Evolutionary conservation across 345 rosid species (phyloP).

Genomic region (Ceriops zippeliana): DNA sequence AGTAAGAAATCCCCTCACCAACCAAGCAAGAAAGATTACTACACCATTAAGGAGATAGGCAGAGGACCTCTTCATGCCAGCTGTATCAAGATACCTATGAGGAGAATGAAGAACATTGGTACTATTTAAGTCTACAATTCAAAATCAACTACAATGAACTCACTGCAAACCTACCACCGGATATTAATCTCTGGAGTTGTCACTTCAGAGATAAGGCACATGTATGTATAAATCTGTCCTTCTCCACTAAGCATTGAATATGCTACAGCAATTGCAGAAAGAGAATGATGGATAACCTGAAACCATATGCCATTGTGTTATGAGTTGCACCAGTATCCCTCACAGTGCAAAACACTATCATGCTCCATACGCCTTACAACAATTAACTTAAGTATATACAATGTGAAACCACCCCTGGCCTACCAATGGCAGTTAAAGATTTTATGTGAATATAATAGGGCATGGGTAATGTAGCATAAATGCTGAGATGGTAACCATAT

Average conservation of each 20-base stretch:
- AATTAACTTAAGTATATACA: too few relatives aligned
- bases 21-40: conserved; percentile 26
- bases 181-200: conserved; percentile 34
- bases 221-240: conserved; percentile 31
- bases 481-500: background rate
- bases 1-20: conserved; percentile 17
- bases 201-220: conserved; percentile 35
- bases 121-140: background rate
- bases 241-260: conserved; percentile 35
- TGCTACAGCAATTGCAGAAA: conserved; percentile 30
- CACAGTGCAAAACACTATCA: too few relatives aligned
- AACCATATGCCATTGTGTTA: conserved; percentile 1
- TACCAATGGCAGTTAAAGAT: background rate
- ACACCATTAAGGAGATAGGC: conserved; percentile 31
- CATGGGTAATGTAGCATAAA: background rate
- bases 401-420: background rate
- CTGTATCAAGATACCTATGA: conserved; percentile 29
- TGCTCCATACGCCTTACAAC: too few relatives aligned
- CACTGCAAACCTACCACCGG: conserved; percentile 24
- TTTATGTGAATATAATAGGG: background rate
- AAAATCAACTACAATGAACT: background rate
- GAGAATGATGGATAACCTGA: conserved; percentile 33
- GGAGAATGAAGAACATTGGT: background rate
- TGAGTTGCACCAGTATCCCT: background rate
- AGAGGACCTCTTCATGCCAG: conserved; percentile 30